These are phyloP conservation scores for Microcyclospora tardicrescens DNA, from an alignment of 2,329 filamentous ascomycete genomes.

Conservation along the genomic window DNA sequence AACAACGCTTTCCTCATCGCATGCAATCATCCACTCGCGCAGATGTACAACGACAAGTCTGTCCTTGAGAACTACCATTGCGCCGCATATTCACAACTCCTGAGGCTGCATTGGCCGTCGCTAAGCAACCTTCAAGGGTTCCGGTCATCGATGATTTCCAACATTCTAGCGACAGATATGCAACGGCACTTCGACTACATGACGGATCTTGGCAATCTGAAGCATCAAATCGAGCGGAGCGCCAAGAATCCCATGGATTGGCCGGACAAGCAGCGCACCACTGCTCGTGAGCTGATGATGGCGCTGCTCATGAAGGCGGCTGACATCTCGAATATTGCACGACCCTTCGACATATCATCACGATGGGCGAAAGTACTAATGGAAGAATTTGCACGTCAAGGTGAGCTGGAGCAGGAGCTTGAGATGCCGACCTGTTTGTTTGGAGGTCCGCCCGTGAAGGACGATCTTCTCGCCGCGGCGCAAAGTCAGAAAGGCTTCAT, in stretches of 20 bases:
- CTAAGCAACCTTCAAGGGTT: constrained; percentile 68
- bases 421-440: constrained; percentile 80
- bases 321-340: constrained; percentile 94
- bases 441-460: constrained; percentile 61
- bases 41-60: constrained; percentile 92
- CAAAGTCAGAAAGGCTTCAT: constrained; percentile 92
- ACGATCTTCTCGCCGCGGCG: constrained; percentile 69
- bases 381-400: constrained; percentile 87
- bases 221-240: constrained; percentile 60
- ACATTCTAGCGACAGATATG: constrained; percentile 97
- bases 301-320: constrained; percentile 93
- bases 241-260: constrained; percentile 54
- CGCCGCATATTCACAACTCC: constrained; percentile 89
- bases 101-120: constrained; percentile 80
- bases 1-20: constrained; percentile 95
- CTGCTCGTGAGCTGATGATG: constrained; percentile 70
- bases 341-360: constrained; percentile 67
- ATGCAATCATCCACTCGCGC: constrained; percentile 81
- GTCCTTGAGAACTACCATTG: constrained; percentile 97
- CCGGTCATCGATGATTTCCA: constrained; percentile 86
- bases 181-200: constrained; percentile 94
- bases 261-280: constrained; percentile 62
- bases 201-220: constrained; percentile 68
- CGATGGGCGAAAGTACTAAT: constrained; percentile 91
- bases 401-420: constrained; percentile 78